Base-by-base conservation (phyloP, 306 rosid species). In the Ammopiptanthus mongolicus region DNA sequence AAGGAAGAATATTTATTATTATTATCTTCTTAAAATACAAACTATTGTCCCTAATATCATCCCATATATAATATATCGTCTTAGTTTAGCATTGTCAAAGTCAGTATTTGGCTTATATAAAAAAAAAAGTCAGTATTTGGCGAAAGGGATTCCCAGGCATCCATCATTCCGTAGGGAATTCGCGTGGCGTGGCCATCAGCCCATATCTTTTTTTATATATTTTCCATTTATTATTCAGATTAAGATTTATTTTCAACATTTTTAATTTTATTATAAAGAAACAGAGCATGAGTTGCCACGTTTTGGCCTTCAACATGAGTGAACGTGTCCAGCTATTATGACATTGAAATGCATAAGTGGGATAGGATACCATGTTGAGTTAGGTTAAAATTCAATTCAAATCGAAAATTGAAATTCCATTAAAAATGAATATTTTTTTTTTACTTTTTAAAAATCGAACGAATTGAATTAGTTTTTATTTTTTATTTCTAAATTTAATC, bases 261-360 rank as follows among this genome's bases (percentile, higher is more conserved):
- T 23, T 71, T 65, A 37, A 14, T 42, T 17, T 33, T 15, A 11
- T 10, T 14, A 15, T 51, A 39, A 76, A 36, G 65, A 13, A 8
- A 31, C 14, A 58, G 73, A 57, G 53, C 63, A 39, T 15, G 50
- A 55, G 37, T 74, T 58, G 88, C 82, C 88, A 87, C 85, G 85
- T 73, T 59, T 61, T 55, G 46, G 52, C 15, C 47, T 33, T 25
- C 17, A 11, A 33, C 19, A 15, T 28, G 70, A 29, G 61, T 53
- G 62, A 79, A 87, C 85, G 86, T 78, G 87, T 78, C 29, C 21
- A 7, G 22, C 75, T 61, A 47, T 36, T 6, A 63, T 18, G 65
- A 69, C 83, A 69, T 69, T 37, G 36, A 82, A 41, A 5, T 69
- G 42, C 15, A 19, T 1, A 19, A 15, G 3, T 74, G 52, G 70